Base-by-base conservation (phyloP, 2,329 filamentous ascomycete species). In the Arthrobotrys sinensis region DNA sequence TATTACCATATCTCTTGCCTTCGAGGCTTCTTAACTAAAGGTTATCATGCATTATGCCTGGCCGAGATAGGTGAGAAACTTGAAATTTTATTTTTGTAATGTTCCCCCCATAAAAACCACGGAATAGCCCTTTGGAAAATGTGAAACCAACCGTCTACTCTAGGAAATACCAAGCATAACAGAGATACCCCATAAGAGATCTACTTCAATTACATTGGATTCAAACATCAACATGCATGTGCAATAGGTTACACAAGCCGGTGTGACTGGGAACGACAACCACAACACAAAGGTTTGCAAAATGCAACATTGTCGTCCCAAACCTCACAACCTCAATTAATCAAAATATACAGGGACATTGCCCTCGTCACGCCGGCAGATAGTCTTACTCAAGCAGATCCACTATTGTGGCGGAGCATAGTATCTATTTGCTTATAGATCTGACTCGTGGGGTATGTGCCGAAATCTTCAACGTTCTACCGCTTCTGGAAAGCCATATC, bases 231-330 rank as follows among this genome's bases (percentile, higher is more conserved):
- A 28, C 4, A 55, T 55, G 8, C 24, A 28, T 28, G 36, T 55
- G 8, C 24, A 24, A 52, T 10, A 14, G 3, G 24, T 65, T 65
- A 65, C 62, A 68, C 63, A 67, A 38, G 28, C 16, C 19, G 3
- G 38, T 69, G 50, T 48, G 24, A 52, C 53, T 32, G 32, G 32
- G 4, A 32, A 36, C 40, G 52, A 70, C 43, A n/a, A 32, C 11
- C 40, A 62, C 71, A 76, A 76, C 71, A 69, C 71, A 76, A n/a
- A 7, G 19, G 2, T 24, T 7, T 6, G 8, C 10, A 64, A 76
- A 77, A 77, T 77, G 16, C 72, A 77, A 77, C 72, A 70, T 34
- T 45, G n/a, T 24, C 11, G n/a, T 34, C 48, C 6, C 36, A 48
- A 19, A 52, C 14, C 19, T 45, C 32, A n/a, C 12, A 36, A 48